Evolutionary conservation across 495 filamentous ascomycete species (phyloP).

Genomic region (Penicillium ochrochloron): DNA sequence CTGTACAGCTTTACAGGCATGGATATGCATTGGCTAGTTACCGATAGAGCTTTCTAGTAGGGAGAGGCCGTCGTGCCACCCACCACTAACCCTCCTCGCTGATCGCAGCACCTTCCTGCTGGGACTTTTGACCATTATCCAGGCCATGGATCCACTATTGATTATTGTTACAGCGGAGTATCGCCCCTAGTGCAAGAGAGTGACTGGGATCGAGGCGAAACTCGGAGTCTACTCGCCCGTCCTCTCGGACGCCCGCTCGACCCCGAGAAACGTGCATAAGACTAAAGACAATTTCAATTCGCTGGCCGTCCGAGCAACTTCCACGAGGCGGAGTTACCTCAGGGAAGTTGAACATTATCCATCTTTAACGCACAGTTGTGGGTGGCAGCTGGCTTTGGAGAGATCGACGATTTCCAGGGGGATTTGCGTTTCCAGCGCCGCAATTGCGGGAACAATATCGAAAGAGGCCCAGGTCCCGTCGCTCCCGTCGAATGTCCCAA

Average conservation of each 20-base stretch:
- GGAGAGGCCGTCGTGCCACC: slow-evolving; percentile 3
- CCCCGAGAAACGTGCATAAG: background rate
- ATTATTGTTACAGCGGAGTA: background rate
- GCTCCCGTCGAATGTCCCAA: background rate
- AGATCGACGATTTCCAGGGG: background rate
- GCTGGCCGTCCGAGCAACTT: background rate
- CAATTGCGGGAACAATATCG: slow-evolving; percentile 3
- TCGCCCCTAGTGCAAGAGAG: slow-evolving; percentile 1
- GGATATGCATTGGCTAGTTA: slow-evolving; percentile 16
- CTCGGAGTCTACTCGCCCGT: background rate
- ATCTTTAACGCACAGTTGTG: background rate
- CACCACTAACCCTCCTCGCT: slow-evolving; percentile 9
- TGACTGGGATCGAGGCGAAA: slow-evolving; percentile 3
- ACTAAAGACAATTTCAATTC: background rate
- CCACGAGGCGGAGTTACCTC: background rate
- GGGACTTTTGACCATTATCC: slow-evolving; percentile 5
- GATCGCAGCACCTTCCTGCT: slow-evolving; percentile 11
- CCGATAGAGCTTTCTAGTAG: background rate
- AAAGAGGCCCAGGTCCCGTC: background rate
- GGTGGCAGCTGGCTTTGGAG: background rate
- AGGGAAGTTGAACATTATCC: background rate
- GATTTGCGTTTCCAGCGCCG: slow-evolving; percentile 7
- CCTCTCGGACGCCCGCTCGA: background rate
- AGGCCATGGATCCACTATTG: background rate
- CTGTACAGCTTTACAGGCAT: slow-evolving; percentile 4